phyloP scores from a whole-genome alignment of 139 green algal genomes.

The Tetraselmis striata region DNA sequence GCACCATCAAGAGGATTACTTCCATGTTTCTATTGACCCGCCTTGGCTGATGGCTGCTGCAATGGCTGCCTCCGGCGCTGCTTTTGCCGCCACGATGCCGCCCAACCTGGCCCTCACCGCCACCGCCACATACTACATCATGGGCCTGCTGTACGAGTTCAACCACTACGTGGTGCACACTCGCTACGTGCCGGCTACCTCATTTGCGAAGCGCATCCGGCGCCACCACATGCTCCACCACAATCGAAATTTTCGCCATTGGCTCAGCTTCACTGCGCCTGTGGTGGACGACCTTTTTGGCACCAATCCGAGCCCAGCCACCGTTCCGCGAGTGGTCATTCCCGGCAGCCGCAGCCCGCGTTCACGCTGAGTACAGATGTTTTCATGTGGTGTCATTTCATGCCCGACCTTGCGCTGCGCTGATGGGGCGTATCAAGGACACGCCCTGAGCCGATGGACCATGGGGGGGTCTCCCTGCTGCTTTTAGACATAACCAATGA shows the following conservation, averaged over 20 bases:
- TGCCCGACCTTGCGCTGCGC: no score
- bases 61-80: conserved; percentile 10
- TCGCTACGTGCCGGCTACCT: background rate
- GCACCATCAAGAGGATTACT: conserved; percentile 19
- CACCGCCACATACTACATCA: conserved; percentile 15
- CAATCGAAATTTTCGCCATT: conserved; percentile 20
- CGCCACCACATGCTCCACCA: conserved; percentile 33
- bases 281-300: conserved; percentile 21
- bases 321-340: background rate
- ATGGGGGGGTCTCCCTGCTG: no score
- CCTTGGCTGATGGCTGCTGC: conserved; percentile 15
- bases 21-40: conserved; percentile 21
- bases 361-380: no score
- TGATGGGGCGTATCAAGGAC: no score
- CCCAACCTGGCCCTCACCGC: conserved; percentile 10
- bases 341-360: no score
- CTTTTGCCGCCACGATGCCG: conserved; percentile 8
- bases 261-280: conserved; percentile 22
- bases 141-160: conserved; percentile 21
- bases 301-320: conserved; percentile 1
- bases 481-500: no score
- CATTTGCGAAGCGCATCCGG: background rate
- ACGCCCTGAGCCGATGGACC: no score
- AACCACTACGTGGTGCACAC: conserved; percentile 29
- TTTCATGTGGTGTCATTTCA: no score